Percentiles rank a stretch among this genome's conserved stretches.
Conservation (phyloP, 2,329 filamentous ascomycete genomes). For the Thelonectria discophora region DNA sequence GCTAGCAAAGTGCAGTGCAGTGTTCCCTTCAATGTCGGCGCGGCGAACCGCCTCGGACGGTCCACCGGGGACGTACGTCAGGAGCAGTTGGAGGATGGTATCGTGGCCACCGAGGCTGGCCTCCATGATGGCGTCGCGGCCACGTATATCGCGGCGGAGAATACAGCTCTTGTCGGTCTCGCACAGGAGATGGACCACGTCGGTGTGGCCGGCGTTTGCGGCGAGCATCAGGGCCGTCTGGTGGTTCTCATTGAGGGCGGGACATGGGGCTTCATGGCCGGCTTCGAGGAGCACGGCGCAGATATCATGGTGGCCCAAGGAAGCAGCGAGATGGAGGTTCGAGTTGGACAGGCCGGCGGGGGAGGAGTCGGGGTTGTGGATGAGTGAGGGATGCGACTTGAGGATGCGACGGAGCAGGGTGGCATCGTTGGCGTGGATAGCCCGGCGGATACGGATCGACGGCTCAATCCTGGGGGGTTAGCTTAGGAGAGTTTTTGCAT, state of each 20-base stretch:
- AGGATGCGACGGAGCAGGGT: conserved; percentile 81
- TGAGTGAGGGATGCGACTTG: conserved; percentile 71
- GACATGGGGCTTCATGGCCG: conserved; percentile 77
- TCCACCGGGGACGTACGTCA: conserved; percentile 68
- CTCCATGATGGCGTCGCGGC: conserved; percentile 77
- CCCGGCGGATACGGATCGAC: conserved; percentile 79
- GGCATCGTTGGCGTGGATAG: conserved; percentile 78
- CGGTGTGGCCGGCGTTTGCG: conserved; percentile 72
- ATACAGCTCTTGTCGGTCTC: conserved; percentile 70
- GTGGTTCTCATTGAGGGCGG: conserved; percentile 80
- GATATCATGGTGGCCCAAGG: conserved; percentile 74
- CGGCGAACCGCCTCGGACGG: conserved; percentile 62
- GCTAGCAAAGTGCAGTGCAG: conserved; percentile 85
- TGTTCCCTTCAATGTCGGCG: conserved; percentile 80
- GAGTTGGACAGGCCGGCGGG: conserved; percentile 78
- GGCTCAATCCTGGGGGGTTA: conserved; percentile 73
- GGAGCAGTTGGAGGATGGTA: conserved; percentile 69
- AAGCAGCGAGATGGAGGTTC: conserved; percentile 81
- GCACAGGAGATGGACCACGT: conserved; percentile 77
- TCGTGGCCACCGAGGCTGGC: conserved; percentile 69
- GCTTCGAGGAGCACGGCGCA: conserved; percentile 74
- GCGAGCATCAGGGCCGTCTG: conserved; percentile 87
- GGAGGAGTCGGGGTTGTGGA: conserved; percentile 82
- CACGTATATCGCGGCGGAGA: conserved; percentile 70
- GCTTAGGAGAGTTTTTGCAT: not conserved